Evolutionary conservation across 2,329 filamentous ascomycete species (phyloP), one percentile per base, ranked within the genome.

Genomic region (Plenodomus tracheiphilus): DNA sequence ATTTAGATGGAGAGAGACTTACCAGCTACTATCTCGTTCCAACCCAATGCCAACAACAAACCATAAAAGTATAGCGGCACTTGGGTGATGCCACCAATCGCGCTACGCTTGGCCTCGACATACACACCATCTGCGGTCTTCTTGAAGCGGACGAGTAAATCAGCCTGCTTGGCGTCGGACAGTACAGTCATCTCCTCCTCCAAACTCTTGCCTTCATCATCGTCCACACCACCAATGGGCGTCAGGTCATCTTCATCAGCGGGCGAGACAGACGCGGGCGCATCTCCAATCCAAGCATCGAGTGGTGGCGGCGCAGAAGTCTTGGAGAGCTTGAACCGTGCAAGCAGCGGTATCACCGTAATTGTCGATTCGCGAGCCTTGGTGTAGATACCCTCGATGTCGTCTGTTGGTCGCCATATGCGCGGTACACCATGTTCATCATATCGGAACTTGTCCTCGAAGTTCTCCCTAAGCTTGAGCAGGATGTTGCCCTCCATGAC

Each of bases 381-480:
- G 30, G 91, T 97, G 74, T 97, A 99, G 36, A 95, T 79, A 39
- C 93, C 92, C 76, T 99, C 94, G 53, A 99, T 99, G 68, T 99
- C 94, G 69, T 99, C 94, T 1, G 87, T 92, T 1, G 94, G 94
- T 19, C 92, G 86, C 94, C 94, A 99, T 73, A 99, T 96, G 51
- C 94, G 84, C 4, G 94, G 94, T 4, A 99, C 94, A 20, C 94
- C 94, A 6, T 86, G 85, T 51, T 97, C 92, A 65, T 99, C 94
- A 65, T 99, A 99, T 56, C 94, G 87, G 82, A 99, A 99, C 75
- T 96, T 97, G 77, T 99, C 94, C 75, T 99, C 94, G 61, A 99
- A 99, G 77, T 97, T 97, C 74, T 99, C 94, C 30, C 94, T 85
- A 43, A 99, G 83, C 78, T 99, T 99, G 61, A 97, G 80, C 28